phyloP scores from a whole-genome alignment of 768 basidiomycete genomes.

The Suillus americanus region DNA sequence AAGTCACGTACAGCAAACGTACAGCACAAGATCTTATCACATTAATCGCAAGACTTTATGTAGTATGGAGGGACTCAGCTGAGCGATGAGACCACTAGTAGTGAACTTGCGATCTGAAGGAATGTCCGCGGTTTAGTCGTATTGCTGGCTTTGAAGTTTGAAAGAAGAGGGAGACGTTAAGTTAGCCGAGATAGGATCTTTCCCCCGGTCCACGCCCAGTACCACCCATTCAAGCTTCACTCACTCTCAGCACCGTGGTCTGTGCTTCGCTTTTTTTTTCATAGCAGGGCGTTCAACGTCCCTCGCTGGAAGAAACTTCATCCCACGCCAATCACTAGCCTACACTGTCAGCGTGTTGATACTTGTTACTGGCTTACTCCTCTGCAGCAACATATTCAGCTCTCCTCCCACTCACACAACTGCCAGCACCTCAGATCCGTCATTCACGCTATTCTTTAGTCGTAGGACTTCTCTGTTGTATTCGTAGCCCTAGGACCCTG shows the following conservation, averaged over 20 bases:
- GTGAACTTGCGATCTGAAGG: neutral
- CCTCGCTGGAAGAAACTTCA: neutral
- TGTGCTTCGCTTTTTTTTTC: neutral
- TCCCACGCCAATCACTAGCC: neutral
- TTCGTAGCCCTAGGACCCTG: slow-evolving; percentile 13
- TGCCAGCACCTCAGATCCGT: slow-evolving; percentile 1
- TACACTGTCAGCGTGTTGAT: slow-evolving; percentile 5
- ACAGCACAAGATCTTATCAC: neutral
- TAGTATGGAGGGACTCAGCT: neutral
- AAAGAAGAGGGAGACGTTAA: neutral
- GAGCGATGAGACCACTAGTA: neutral
- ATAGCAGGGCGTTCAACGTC: too few relatives aligned
- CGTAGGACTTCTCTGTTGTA: slow-evolving; percentile 13
- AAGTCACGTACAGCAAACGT: neutral
- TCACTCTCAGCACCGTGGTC: neutral
- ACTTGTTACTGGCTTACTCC: slow-evolving; percentile 3
- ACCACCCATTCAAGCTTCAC: neutral
- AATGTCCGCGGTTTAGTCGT: neutral
- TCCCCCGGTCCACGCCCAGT: neutral
- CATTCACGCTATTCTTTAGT: neutral
- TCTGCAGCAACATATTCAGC: neutral
- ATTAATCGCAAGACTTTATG: neutral
- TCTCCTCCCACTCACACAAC: slow-evolving; percentile 4
- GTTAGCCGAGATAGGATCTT: neutral
- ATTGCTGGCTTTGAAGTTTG: slow-evolving; percentile 1